phyloP scores from a whole-genome alignment of 495 filamentous ascomycete genomes.

The Penicillium parvum region DNA sequence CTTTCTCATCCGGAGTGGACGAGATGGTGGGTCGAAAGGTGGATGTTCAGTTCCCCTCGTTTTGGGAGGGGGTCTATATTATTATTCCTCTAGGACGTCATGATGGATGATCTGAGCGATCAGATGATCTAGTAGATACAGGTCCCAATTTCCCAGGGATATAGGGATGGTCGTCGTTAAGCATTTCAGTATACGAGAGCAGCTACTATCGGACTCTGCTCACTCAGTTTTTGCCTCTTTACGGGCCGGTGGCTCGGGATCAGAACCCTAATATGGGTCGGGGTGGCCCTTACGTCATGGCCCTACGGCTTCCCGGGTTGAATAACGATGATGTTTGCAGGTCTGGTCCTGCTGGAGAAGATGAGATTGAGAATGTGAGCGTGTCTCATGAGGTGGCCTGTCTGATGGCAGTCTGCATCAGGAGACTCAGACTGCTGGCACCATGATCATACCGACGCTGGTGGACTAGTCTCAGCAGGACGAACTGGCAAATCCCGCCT shows the following conservation, averaged over 20 bases:
- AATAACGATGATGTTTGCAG: constrained; percentile 13
- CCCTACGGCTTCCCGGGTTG: constrained; percentile 22
- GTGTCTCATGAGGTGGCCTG: no score
- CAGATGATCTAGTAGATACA: neutral
- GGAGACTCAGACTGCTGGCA: no score
- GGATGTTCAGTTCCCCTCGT: constrained; percentile 35
- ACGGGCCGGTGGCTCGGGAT: constrained; percentile 18
- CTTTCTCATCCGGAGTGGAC: constrained; percentile 31
- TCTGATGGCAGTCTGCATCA: no score
- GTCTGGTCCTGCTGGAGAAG: neutral
- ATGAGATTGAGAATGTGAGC: no score
- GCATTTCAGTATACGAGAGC: no score
- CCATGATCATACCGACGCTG: no score
- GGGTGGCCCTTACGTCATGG: constrained; percentile 25
- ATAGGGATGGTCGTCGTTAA: no score
- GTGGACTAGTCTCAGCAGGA: neutral
- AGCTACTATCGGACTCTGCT: no score
- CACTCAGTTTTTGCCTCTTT: no score
- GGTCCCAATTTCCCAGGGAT: no score
- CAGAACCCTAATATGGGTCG: constrained; percentile 8
- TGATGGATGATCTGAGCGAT: constrained; percentile 1
- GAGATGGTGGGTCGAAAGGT: constrained; percentile 38
- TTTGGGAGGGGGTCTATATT: constrained; percentile 15
- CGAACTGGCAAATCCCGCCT: neutral
- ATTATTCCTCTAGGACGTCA: constrained; percentile 13